Evolutionary conservation across 208 protist genomes (phyloP).

Genomic region (Wallacemonas sp.): DNA sequence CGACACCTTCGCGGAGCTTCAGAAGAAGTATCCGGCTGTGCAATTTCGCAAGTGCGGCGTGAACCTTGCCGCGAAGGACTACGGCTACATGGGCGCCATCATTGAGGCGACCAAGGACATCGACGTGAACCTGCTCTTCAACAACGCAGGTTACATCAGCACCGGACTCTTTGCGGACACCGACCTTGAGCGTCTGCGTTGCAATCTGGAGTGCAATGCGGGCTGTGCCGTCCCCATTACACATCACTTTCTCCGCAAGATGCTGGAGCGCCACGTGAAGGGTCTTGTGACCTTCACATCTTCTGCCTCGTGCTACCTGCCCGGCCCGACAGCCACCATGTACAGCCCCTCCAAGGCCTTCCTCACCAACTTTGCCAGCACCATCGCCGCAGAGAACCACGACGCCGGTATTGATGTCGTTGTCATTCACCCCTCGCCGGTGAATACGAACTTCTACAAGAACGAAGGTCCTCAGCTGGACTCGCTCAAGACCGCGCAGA

Average conservation of each 20-base stretch:
- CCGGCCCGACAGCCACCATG: constrained; percentile 83
- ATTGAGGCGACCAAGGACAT: constrained; percentile 68
- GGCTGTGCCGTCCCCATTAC: constrained; percentile 85
- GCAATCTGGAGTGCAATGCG: constrained; percentile 92
- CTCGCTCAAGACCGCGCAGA: constrained; percentile 74
- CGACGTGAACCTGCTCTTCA: constrained; percentile 82
- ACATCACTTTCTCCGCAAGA: constrained; percentile 84
- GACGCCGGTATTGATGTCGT: constrained; percentile 85
- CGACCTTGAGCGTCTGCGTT: constrained; percentile 66
- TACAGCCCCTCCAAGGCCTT: constrained; percentile 94
- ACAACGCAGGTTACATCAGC: constrained; percentile 95
- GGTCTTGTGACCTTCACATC: constrained; percentile 92
- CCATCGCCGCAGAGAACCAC: constrained; percentile 78
- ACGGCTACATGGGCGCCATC: constrained; percentile 78
- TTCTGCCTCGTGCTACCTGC: constrained; percentile 76
- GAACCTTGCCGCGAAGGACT: constrained; percentile 78
- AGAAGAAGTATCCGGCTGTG: constrained; percentile 62
- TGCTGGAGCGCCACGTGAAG: constrained; percentile 72
- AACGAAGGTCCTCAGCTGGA: constrained; percentile 73
- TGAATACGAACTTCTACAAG: constrained; percentile 92
- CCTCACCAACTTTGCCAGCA: constrained; percentile 82
- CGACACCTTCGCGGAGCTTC: constrained; percentile 73
- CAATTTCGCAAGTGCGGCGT: constrained; percentile 88
- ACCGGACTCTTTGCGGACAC: constrained; percentile 92
- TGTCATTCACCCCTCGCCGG: constrained; percentile 86